Evolutionary conservation across 768 basidiomycete species (phyloP), one percentile per base, ranked within the genome.

Genomic region (Floccularia luteovirens): DNA sequence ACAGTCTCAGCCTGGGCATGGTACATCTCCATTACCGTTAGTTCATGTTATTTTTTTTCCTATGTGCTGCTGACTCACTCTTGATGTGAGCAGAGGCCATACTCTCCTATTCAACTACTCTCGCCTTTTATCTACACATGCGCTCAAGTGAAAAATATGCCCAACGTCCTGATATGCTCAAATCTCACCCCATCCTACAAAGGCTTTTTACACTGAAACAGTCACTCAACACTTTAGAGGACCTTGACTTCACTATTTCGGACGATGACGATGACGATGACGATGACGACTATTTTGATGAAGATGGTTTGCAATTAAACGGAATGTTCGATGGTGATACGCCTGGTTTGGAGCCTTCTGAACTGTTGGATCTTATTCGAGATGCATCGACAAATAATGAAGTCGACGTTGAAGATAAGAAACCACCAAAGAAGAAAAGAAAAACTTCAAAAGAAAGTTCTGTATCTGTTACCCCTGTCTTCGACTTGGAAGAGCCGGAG

Each of bases 111-210:
- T 73, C 88, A 14, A 88, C 91, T 1, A 82, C 80, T 2, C 79
- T 98, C 32, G 87, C 92, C 1, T 97, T 92, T 64, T 97, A 94
- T 63, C 66, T 98, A 28, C 79, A 92, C 57, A 70, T 98, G n/a
- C 78, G 87, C 13, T 69, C 85, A 17, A 73, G 72, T 28, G 67
- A 75, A 44, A 75, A 83, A 60, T 79, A 80, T 54, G 67, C 74
- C 5, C 67, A 69, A 40, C 72, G 68, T 24, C 83, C 76, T 7
- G 71, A 76, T 43, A 71, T 74, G 27, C 71, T 90, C 41, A 77
- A 74, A 53, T 60, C 67, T 12, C 83, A 82, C 54, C 84, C 88
- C 3, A 79, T 91, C 49, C 69, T 90, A 43, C 61, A 67, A 22
- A 83, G 91, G 7, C 72, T 97, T 2, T 67, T 94, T 22, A 72